phyloP scores from a whole-genome alignment of 441 rosid species.

The Macaranga tanarius region DNA sequence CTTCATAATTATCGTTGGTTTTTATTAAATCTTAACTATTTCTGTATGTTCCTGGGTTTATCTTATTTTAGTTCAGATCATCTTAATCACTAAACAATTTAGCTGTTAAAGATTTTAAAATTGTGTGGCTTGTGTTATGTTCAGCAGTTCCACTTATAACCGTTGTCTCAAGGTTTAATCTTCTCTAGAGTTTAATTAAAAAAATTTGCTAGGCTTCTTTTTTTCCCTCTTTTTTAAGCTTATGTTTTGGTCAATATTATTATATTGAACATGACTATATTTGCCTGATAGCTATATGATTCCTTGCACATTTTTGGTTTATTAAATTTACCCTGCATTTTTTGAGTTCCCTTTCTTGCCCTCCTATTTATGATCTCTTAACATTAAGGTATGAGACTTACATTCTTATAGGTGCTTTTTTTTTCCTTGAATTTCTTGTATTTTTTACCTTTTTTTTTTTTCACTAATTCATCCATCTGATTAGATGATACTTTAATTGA shows the following conservation, averaged over 20 bases:
- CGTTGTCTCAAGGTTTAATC: too few species aligned
- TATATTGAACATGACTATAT: not conserved
- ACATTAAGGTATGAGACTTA: not conserved
- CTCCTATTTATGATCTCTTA: not conserved
- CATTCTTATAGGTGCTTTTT: not conserved
- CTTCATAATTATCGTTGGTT: not conserved
- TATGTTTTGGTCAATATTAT: not conserved
- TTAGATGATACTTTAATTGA: conserved; percentile 1
- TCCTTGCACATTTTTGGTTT: not conserved
- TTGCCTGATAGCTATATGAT: not conserved
- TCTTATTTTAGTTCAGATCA: not conserved
- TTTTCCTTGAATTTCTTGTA: not conserved
- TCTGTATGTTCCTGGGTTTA: not conserved
- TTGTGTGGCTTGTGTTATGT: not conserved
- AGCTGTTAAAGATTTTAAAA: not conserved
- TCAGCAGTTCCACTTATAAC: not conserved
- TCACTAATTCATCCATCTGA: not conserved
- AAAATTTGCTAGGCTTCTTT: not conserved
- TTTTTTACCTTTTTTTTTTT: not conserved
- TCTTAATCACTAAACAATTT: not conserved
- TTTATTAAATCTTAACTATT: not conserved
- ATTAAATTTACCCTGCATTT: not conserved
- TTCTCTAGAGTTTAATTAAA: not conserved
- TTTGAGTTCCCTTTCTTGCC: not conserved
- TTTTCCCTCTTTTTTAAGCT: not conserved